Evolutionary conservation across 106 monocot genomes (phyloP).

Genomic region (Amphibolis antarctica): DNA sequence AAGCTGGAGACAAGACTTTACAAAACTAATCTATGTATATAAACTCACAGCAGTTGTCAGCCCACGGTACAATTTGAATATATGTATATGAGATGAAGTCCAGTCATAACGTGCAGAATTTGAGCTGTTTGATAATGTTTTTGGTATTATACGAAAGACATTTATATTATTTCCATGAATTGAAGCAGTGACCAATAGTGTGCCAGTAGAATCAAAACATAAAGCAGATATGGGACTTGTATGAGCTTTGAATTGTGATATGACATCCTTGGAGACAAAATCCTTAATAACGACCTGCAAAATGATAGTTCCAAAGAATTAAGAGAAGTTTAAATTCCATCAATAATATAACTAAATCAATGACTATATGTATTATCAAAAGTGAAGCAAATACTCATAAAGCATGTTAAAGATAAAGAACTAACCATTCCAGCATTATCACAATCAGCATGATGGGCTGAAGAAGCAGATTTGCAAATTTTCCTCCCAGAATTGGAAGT

Average conservation of each 20-base stretch:
- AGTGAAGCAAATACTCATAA: not conserved
- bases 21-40: not conserved
- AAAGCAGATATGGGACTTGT: constrained; percentile 90
- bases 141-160: constrained; percentile 85
- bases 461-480: constrained; percentile 36
- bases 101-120: constrained; percentile 55
- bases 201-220: constrained; percentile 94
- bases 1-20: not conserved
- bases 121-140: constrained; percentile 35
- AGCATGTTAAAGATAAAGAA: not conserved
- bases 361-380: not conserved
- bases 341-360: not conserved
- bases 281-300: constrained; percentile 87
- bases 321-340: not conserved
- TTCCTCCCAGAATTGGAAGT: constrained; percentile 51
- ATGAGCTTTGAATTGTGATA: constrained; percentile 91
- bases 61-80: constrained; percentile 95
- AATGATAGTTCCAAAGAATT: not conserved
- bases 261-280: constrained; percentile 66
- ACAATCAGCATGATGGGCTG: constrained; percentile 50
- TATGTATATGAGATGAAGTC: constrained; percentile 78
- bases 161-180: constrained; percentile 94
- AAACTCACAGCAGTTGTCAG: constrained; percentile 77
- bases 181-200: constrained; percentile 85
- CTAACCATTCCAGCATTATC: constrained; percentile 94